Conservation (phyloP, 1,284 basidiomycete genomes). For the Afroboletus lepidellus region DNA sequence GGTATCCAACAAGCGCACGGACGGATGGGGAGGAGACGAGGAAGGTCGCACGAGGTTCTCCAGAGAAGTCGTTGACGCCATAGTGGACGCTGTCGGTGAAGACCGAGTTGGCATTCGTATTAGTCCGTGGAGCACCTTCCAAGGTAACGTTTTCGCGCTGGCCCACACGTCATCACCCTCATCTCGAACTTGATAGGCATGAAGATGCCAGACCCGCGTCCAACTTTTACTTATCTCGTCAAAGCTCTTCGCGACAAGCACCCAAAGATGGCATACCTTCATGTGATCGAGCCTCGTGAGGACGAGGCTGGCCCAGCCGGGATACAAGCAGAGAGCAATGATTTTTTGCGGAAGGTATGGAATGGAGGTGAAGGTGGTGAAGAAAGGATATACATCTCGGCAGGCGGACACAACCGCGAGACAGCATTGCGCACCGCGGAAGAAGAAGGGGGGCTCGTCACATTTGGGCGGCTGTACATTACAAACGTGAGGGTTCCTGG, state of each 20-base stretch:
- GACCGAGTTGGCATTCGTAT: slow-evolving; percentile 49
- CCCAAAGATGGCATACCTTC: slow-evolving; percentile 54
- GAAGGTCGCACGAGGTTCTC: slow-evolving; percentile 41
- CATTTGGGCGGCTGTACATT: not conserved
- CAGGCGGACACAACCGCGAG: slow-evolving; percentile 38
- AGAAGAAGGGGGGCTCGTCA: slow-evolving; percentile 5
- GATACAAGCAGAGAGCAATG: not conserved
- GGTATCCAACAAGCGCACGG: not conserved
- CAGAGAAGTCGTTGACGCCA: slow-evolving; percentile 28
- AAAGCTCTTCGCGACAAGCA: slow-evolving; percentile 34
- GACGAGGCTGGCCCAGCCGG: slow-evolving; percentile 23
- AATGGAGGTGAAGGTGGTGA: slow-evolving; percentile 17
- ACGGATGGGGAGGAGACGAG: not conserved
- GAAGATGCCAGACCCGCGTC: slow-evolving; percentile 35
- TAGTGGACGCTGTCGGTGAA: slow-evolving; percentile 38
- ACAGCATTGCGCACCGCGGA: slow-evolving; percentile 10
- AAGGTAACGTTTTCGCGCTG: slow-evolving; percentile 26
- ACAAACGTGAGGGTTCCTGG: not conserved
- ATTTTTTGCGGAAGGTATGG: slow-evolving; percentile 29
- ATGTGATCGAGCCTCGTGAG: slow-evolving; percentile 53
- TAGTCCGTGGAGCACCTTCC: slow-evolving; percentile 47
- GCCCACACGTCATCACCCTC: not conserved
- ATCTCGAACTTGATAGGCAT: slow-evolving; percentile 13
- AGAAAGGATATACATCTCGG: slow-evolving; percentile 43
- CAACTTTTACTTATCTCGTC: slow-evolving; percentile 42